Evolutionary conservation across 495 filamentous ascomycete genomes (phyloP), one percentile per base, ranked within the genome.

Genomic region (Penicillium parvum): DNA sequence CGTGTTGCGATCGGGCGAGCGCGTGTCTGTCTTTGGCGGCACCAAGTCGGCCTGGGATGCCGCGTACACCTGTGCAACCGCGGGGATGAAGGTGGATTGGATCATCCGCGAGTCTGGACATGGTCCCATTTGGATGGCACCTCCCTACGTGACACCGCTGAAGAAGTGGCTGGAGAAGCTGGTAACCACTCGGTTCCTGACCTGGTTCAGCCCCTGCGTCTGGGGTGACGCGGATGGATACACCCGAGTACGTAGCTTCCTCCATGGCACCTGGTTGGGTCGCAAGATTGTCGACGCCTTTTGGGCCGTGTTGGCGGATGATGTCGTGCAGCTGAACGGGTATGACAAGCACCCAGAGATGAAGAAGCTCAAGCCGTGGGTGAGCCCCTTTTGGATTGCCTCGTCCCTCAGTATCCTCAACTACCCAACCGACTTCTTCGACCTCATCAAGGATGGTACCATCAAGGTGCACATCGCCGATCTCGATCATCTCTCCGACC

Each of bases 31-130:
- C 1, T 73, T 88, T 34, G 85, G 88, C 10, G 82, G 76, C 7
- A 79, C 76, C 1, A 95, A 94, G 58, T 86, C 82, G 3, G 85
- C 77, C 1, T 89, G 78, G 72, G 89, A 94, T 69, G 78, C 79
- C 2, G 86, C 79, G 0, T 89, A 89, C 50, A 69, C 74, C 3
- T 84, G 80, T 52, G 83, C 79, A 1, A 71, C 74, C 0, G 66
- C 73, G 1, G 86, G 84, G 2, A 68, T 83, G 35, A 64, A 78
- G 21, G 84, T 95, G 2, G 73, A 88, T 47, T 88, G 81, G 86
- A 68, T 95, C 19, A 89, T 95, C 45, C 76, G 90, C 43, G 77
- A 80, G 25, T 83, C 75, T 5, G 88, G 88, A 3, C 80, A 86
- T 57, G 88, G 87, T 0, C 83, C 85, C 0, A 53, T 53, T 7